Conservation (phyloP, 1,139 yeast species). For the Trichomonascaceae sp. region DNA sequence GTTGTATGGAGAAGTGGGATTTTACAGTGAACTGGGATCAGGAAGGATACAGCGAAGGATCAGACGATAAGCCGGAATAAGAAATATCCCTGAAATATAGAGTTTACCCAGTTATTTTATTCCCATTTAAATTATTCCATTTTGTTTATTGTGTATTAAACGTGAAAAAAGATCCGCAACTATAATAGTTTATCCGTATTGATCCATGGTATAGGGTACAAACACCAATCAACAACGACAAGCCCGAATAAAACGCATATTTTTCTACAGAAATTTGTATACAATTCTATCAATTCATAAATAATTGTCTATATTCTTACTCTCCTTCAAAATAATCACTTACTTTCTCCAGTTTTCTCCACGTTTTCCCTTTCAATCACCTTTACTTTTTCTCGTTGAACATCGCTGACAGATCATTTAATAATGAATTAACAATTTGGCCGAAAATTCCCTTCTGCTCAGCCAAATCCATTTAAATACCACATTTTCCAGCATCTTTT, state of each 20-base stretch:
- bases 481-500: not conserved
- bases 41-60: too few relatives aligned
- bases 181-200: not conserved
- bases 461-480: not conserved
- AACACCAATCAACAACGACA: not conserved
- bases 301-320: too few relatives aligned
- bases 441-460: not conserved
- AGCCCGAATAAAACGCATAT: not conserved
- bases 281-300: too few relatives aligned
- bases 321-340: not conserved
- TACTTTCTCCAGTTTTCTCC: not conserved
- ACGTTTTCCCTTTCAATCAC: not conserved
- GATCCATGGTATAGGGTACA: not conserved
- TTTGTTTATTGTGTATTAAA: not conserved
- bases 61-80: not conserved
- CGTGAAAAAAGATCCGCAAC: not conserved
- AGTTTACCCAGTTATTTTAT: not conserved
- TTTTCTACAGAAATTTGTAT: not conserved
- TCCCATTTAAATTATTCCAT: not conserved
- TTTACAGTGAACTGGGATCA: too few relatives aligned
- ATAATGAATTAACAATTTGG: not conserved
- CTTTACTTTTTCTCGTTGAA: not conserved
- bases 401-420: not conserved
- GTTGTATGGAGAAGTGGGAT: too few relatives aligned
- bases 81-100: too few relatives aligned